A percentile compares a stretch with the other conserved stretches of the same genome.
Conservation (phyloP, 345 rosid genomes). For the Capsella bursapastoris region DNA sequence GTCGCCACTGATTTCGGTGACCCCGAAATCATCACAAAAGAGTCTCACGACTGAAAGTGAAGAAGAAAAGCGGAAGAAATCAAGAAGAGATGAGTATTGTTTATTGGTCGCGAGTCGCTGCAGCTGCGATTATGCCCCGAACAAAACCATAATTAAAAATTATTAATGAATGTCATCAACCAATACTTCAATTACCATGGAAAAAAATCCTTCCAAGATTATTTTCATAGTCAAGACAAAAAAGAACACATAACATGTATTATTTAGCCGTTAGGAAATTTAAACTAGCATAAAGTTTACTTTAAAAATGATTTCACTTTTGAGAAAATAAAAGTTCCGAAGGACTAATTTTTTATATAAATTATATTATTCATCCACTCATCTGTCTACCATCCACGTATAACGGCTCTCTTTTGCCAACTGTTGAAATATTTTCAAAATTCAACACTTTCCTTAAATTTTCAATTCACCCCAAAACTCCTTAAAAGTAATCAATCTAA, state of each 20-base stretch:
- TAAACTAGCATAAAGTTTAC: neutral
- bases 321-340: neutral
- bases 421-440: conserved; percentile 15
- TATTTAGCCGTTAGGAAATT: conserved; percentile 26
- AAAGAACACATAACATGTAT: conserved; percentile 2
- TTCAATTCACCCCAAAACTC: neutral
- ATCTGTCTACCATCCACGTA: neutral
- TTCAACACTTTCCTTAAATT: neutral
- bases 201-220: neutral
- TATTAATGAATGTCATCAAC: neutral
- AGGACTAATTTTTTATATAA: conserved; percentile 3
- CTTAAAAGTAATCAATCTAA: neutral
- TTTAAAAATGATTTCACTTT: neutral
- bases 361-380: neutral
- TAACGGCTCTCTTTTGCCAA: conserved; percentile 39
- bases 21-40: no score
- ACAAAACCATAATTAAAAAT: no score
- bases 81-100: no score
- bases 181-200: neutral
- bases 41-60: no score
- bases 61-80: no score
- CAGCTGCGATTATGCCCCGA: no score
- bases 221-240: neutral
- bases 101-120: no score
- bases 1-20: no score